phyloP scores from a whole-genome alignment of 2,329 filamentous ascomycete genomes.

The Colletotrichum noveboracense region DNA sequence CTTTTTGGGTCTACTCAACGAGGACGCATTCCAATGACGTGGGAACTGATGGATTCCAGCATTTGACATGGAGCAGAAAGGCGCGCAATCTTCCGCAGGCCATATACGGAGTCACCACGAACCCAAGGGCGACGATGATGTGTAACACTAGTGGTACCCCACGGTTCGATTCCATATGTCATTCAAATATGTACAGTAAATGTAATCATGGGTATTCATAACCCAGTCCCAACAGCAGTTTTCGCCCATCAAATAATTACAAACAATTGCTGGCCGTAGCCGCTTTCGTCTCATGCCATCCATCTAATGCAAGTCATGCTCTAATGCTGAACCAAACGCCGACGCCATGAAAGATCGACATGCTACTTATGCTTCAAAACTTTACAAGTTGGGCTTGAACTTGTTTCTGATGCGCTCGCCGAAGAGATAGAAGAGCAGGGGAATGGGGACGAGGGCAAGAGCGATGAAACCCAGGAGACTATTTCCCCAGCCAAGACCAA shows the following conservation, averaged over 20 bases:
- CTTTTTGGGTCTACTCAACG: constrained; percentile 23
- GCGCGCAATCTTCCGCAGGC: background rate
- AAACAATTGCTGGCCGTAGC: background rate
- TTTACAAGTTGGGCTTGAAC: constrained; percentile 14
- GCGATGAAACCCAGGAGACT: constrained; percentile 44
- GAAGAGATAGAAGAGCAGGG: constrained; percentile 40
- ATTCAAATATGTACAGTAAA: background rate
- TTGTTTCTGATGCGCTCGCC: constrained; percentile 38
- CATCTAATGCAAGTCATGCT: background rate
- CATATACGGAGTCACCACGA: background rate
- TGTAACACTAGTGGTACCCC: background rate
- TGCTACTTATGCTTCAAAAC: background rate
- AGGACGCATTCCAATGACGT: background rate
- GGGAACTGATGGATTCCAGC: background rate
- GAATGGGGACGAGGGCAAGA: constrained; percentile 40
- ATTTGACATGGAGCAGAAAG: background rate
- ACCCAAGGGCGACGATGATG: accelerated
- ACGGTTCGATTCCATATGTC: background rate
- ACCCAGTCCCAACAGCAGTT: background rate
- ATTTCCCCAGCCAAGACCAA: constrained; percentile 50
- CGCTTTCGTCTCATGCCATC: background rate
- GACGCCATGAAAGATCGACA: background rate
- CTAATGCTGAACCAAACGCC: background rate
- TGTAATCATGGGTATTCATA: background rate
- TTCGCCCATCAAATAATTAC: background rate